Conservation (phyloP, 148 eudicot species). For the Chenopodium berlandieri region DNA sequence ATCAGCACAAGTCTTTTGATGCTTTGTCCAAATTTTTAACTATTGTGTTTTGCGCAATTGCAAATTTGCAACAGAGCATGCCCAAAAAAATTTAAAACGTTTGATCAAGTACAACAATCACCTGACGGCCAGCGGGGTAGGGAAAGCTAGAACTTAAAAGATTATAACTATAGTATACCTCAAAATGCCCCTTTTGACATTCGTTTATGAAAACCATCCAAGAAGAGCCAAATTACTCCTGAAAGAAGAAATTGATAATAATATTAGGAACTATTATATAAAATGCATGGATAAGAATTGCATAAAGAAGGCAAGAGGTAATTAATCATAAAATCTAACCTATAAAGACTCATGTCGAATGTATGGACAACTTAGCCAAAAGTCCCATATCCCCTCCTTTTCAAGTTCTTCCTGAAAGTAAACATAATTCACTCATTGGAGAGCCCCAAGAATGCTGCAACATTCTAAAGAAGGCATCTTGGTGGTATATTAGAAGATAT, state of each 20-base stretch:
- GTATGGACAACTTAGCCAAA: conserved; percentile 81
- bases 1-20: too few relatives aligned
- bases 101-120: too few relatives aligned
- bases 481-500: neutral
- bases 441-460: conserved; percentile 1
- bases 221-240: conserved; percentile 86
- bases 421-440: conserved; percentile 11
- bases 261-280: neutral
- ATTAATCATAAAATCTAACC: conserved; percentile 37
- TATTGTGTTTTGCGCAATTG: too few relatives aligned
- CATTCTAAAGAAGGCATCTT: conserved; percentile 10
- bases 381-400: conserved; percentile 92
- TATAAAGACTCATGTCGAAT: conserved; percentile 62
- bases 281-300: neutral
- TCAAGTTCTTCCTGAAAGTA: conserved; percentile 88
- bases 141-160: conserved; percentile 1
- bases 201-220: conserved; percentile 81
- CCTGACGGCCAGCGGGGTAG: neutral
- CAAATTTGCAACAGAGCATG: too few relatives aligned
- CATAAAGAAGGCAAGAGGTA: conserved; percentile 8
- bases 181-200: conserved; percentile 59
- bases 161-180: conserved; percentile 45
- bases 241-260: conserved; percentile 24
- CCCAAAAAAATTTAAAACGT: too few relatives aligned
- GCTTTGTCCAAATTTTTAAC: neutral